Evolutionary conservation across 805 yeast genomes (phyloP).

Genomic region (Candida succiphila): DNA sequence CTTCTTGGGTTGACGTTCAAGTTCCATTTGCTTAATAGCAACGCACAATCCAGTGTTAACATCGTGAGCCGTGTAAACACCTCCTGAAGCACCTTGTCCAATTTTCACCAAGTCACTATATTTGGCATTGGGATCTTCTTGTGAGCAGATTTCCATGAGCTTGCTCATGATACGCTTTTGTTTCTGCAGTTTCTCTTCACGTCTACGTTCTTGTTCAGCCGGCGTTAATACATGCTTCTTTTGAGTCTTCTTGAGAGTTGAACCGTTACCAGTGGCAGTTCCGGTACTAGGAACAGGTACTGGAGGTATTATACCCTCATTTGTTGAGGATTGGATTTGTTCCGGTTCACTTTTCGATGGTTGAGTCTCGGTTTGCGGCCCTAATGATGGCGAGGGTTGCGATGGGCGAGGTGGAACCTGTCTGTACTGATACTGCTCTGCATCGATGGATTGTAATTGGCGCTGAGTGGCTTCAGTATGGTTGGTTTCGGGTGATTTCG

Average conservation of each 20-base stretch:
- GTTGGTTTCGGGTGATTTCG: not conserved
- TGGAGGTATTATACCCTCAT: constrained; percentile 1
- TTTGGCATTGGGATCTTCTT: constrained; percentile 69
- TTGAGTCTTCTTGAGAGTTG: constrained; percentile 8
- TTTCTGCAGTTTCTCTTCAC: constrained; percentile 55
- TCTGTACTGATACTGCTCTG: not conserved
- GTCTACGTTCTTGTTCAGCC: constrained; percentile 52
- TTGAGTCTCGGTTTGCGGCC: not conserved
- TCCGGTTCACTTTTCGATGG: not conserved
- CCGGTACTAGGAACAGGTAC: constrained; percentile 5
- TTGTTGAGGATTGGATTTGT: not conserved
- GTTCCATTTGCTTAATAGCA: constrained; percentile 94
- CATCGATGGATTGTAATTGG: not conserved
- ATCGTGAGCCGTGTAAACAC: constrained; percentile 84
- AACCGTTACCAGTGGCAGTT: not conserved
- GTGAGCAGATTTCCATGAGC: constrained; percentile 67
- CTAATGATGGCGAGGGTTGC: too few species aligned
- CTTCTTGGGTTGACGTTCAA: constrained; percentile 91
- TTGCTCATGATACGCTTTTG: constrained; percentile 66
- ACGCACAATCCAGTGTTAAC: constrained; percentile 47
- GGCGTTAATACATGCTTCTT: constrained; percentile 35
- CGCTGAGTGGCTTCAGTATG: not conserved
- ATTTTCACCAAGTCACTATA: constrained; percentile 70
- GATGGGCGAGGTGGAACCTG: too few species aligned
- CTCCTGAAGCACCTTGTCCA: constrained; percentile 99